These are phyloP conservation scores for Fonsecaea nubica DNA, from an alignment of 2,329 filamentous ascomycete genomes.

Conservation along the genomic window DNA sequence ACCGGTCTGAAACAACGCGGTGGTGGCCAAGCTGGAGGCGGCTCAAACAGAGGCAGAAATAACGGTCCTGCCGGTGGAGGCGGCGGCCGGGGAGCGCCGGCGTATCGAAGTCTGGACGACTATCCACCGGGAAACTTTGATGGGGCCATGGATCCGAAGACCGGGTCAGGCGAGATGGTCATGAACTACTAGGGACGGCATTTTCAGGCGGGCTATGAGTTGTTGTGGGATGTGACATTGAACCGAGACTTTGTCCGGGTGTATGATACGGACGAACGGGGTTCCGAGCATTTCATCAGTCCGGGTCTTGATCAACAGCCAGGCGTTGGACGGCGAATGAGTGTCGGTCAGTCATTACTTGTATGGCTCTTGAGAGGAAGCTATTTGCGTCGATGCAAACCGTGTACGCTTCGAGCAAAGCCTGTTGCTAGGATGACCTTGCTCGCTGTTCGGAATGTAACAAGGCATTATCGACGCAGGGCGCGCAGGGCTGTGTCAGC, in stretches of 20 bases:
- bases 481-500: neutral
- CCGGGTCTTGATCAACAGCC: neutral
- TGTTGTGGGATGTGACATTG: neutral
- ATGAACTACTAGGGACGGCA: constrained; percentile 38
- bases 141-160: constrained; percentile 36
- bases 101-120: constrained; percentile 73
- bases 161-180: constrained; percentile 37
- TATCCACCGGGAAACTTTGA: constrained; percentile 45
- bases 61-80: constrained; percentile 44
- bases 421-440: neutral
- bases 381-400: neutral
- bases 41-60: constrained; percentile 22
- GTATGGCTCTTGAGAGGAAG: neutral
- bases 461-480: neutral
- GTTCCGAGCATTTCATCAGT: neutral
- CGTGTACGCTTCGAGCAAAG: neutral
- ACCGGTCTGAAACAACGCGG: constrained; percentile 24
- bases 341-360: neutral
- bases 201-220: neutral
- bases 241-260: neutral
- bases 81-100: constrained; percentile 52
- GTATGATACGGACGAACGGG: neutral
- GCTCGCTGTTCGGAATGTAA: neutral
- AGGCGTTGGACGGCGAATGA: neutral
- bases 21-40: constrained; percentile 21